These are phyloP conservation scores for Diaporthe vaccinii DNA, from an alignment of 2,329 filamentous ascomycete genomes.

Conservation along the genomic window DNA sequence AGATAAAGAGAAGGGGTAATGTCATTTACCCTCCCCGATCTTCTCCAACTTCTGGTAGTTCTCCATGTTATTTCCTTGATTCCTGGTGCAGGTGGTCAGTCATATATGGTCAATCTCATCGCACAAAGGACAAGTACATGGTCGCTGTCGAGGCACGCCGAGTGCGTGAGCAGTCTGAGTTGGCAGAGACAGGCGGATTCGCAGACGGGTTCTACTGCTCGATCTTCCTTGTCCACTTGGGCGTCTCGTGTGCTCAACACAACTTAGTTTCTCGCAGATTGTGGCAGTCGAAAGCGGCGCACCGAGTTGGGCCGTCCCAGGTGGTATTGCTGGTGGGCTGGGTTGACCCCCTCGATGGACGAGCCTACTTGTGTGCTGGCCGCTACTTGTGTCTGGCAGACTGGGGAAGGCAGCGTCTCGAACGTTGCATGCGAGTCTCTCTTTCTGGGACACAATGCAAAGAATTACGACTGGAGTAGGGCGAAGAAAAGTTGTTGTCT, in stretches of 20 bases:
- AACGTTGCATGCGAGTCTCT: not conserved
- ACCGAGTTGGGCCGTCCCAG: not conserved
- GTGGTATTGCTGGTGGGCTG: not conserved
- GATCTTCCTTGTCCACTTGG: conserved; percentile 17
- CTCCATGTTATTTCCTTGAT: conserved; percentile 42
- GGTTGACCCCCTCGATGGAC: not conserved
- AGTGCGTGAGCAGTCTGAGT: not conserved
- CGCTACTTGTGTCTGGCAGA: not conserved
- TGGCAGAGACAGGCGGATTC: not conserved
- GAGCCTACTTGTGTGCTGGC: not conserved
- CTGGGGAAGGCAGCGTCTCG: not conserved
- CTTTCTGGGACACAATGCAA: not conserved
- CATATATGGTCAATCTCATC: not conserved
- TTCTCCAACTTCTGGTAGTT: conserved; percentile 88
- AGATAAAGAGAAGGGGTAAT: not conserved
- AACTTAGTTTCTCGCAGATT: not conserved
- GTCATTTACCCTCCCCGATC: conserved; percentile 78
- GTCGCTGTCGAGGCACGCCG: not conserved
- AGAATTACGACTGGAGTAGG: not conserved
- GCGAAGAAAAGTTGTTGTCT: conserved; percentile 15
- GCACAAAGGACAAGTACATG: conserved; percentile 6
- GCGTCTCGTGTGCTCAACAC: conserved; percentile 8
- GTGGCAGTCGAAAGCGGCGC: not conserved
- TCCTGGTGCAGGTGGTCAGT: conserved; percentile 28
- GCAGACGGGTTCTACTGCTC: not conserved